Base-by-base conservation (phyloP, 176 grass and related monocot species). In the Chloris gayana region DNA sequence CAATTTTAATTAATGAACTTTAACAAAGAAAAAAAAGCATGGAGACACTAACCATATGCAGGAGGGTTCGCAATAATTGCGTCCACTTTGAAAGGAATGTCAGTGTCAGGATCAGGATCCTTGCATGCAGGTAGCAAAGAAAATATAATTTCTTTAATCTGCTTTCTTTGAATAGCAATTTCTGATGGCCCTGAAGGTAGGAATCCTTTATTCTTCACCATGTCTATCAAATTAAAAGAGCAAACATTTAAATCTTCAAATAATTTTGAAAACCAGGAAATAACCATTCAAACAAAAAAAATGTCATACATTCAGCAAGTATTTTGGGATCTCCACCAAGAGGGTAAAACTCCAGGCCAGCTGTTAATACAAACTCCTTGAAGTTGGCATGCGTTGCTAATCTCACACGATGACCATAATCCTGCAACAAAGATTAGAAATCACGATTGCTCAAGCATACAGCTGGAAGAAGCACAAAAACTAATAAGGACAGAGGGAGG, bases 201-300 rank as follows among this genome's bases (percentile, higher is more conserved):
- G 47, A 99, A 99, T 29, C 96, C 96, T 90, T 99, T 99, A 61
- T 99, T 95, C 85, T 95, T 99, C 31, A 99, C 96, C 96, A 99
- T 96, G 59, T 99, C 96, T 96, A 82, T 81, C 71, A 69, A 45
- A 86, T 45, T 72, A 75, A 47, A 38, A 84, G 77, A 75, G 17
- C 29, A 65, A 77, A 62, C 1, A 77, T 1, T 37, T 83, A 34
- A 62, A 66, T 64, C 8, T 44, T 89, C 62, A 35, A 49, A 57
- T 32, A 19, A 71, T n/a, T 18, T 25, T 46, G 31, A 41, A 39
- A 79, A 74, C 7, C 45, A 73, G 38, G 29, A 78, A 54, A 6
- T 3, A 65, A 37, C 19, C 32, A 64, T 31, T 57, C 63, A 37
- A 86, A 54, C 57, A 67, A 38, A 50, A 83, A 38, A 69, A 60